phyloP scores from a whole-genome alignment of 495 filamentous ascomycete species.

The Hypoxylon fragiforme region DNA sequence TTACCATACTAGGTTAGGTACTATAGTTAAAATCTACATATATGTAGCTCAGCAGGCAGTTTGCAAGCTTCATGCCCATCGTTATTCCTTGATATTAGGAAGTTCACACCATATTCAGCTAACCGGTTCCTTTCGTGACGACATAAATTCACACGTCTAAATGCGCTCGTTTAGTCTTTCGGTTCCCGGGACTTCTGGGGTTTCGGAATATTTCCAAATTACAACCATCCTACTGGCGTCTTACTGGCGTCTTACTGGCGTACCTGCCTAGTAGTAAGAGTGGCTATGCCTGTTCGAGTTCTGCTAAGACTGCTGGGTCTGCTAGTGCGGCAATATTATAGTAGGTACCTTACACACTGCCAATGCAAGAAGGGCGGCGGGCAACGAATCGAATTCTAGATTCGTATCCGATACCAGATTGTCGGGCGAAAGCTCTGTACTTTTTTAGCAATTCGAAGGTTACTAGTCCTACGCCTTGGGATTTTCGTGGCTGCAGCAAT shows the following conservation, averaged over 20 bases:
- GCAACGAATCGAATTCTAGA: constrained; percentile 16
- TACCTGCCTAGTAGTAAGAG: too few relatives aligned
- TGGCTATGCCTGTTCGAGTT: constrained; percentile 16
- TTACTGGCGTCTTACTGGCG: background rate
- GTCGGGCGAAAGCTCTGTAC: constrained; percentile 10
- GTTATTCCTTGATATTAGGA: too few relatives aligned
- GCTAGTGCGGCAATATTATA: constrained; percentile 5
- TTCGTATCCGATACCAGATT: constrained; percentile 18
- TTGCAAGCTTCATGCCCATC: background rate
- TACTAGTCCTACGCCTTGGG: constrained; percentile 16
- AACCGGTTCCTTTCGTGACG: background rate
- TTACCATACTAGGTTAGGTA: too few relatives aligned
- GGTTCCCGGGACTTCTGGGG: constrained; percentile 20
- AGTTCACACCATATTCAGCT: background rate
- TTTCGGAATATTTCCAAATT: constrained; percentile 34
- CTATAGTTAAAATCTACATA: background rate
- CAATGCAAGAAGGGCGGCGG: constrained; percentile 13
- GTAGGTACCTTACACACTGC: too few relatives aligned
- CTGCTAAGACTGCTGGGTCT: constrained; percentile 19
- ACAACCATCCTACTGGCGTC: constrained; percentile 19
- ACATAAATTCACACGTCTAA: background rate
- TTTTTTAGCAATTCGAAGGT: constrained; percentile 10
- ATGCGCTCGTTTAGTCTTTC: constrained; percentile 17
- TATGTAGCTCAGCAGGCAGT: background rate
- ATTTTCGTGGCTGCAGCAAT: constrained; percentile 23